These are phyloP conservation scores for Naegleria gruberi DNA, from an alignment of 208 protist genomes.

Conservation along the genomic window DNA sequence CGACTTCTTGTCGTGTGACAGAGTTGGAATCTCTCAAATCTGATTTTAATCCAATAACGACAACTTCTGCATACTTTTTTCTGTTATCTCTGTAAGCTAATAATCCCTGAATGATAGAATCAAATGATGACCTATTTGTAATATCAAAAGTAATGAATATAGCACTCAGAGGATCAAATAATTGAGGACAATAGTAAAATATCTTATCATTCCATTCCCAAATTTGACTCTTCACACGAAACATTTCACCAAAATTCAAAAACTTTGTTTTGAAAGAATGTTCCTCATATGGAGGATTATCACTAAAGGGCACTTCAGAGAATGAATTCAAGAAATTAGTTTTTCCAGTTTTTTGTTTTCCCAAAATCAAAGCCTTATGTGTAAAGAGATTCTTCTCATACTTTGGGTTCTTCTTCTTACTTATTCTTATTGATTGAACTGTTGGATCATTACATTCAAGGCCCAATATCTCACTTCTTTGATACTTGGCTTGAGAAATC, in stretches of 20 bases:
- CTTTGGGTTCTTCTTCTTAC: not conserved
- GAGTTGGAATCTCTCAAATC: not conserved
- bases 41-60: not conserved
- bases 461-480: not conserved
- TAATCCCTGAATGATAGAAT: not conserved
- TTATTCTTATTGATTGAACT: not conserved
- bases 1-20: not conserved
- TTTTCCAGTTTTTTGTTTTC: not conserved
- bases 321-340: not conserved
- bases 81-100: not conserved
- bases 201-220: not conserved
- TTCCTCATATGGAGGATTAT: not conserved
- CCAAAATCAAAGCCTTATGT: not conserved
- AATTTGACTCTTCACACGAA: not conserved
- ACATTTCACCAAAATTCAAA: not conserved
- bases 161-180: not conserved
- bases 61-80: not conserved
- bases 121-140: not conserved
- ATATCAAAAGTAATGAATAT: not conserved
- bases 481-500: not conserved
- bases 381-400: not conserved
- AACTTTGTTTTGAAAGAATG: not conserved
- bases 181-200: not conserved
- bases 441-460: not conserved
- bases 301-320: too few species aligned